Percentiles rank a stretch among this genome's conserved stretches.
Evolutionary conservation across 768 basidiomycete genomes (phyloP).

Genomic region (Lactarius akahatsu): DNA sequence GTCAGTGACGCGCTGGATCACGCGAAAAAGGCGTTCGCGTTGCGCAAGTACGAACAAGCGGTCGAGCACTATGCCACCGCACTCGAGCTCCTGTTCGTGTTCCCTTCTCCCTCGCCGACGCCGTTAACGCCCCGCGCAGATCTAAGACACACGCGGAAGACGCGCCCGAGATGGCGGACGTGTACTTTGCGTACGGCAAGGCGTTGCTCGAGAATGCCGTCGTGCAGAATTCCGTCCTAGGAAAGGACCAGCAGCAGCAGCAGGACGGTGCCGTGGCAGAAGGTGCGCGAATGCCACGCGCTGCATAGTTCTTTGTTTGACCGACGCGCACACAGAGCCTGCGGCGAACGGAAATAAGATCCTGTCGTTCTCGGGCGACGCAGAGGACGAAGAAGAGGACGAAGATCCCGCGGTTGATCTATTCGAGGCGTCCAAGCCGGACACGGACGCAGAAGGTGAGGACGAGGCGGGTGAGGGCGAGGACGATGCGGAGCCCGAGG

Average conservation of each 20-base stretch:
- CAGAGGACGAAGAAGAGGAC: constrained; percentile 57
- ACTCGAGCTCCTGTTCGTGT: constrained; percentile 75
- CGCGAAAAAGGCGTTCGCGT: constrained; percentile 85
- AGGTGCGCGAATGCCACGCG: constrained; percentile 36
- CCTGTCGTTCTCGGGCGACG: constrained; percentile 80
- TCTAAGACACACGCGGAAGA: constrained; percentile 76
- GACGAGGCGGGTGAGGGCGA: constrained; percentile 59
- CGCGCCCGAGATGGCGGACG: constrained; percentile 78
- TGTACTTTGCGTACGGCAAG: constrained; percentile 90
- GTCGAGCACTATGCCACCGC: constrained; percentile 82
- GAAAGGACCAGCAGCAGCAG: constrained; percentile 68
- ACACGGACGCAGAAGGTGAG: constrained; percentile 47
- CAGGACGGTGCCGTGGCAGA: constrained; percentile 45
- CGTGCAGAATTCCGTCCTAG: constrained; percentile 79
- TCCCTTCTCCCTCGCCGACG: not conserved
- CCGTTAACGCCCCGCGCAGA: constrained; percentile 34
- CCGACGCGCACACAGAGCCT: constrained; percentile 25
- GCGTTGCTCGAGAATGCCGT: constrained; percentile 93
- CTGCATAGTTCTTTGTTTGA: constrained; percentile 26
- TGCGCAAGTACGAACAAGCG: constrained; percentile 82
- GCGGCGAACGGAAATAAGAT: constrained; percentile 51
- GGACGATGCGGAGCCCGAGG: constrained; percentile 76
- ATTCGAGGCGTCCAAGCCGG: constrained; percentile 52
- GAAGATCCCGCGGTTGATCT: constrained; percentile 62
- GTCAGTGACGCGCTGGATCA: constrained; percentile 67